Evolutionary conservation across 2,329 filamentous ascomycete species (phyloP), one percentile per base, ranked within the genome.

Genomic region (Daldinia eschscholtzii): DNA sequence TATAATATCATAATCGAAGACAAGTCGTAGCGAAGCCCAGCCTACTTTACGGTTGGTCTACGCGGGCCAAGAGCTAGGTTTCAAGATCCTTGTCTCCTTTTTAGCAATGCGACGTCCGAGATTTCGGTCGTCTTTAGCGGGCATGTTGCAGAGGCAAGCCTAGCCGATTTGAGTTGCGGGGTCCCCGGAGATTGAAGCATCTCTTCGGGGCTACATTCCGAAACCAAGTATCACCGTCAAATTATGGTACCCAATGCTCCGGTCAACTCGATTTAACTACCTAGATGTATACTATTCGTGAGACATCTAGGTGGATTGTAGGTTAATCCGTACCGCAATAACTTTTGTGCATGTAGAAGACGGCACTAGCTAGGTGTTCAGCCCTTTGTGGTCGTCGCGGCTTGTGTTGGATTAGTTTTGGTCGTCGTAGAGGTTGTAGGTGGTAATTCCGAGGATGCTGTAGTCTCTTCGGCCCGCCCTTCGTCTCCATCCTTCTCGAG

Each of bases 401-500:
- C 10, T 20, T 15, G 30, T 30, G 48, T 56, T n/a, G 58, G 20
- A 57, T 1, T 35, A 39, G 44, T 10, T 50, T 15, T 18, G 28
- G 46, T 52, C 13, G 57, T 39, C 5, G 66, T 57, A 9, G 57
- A 61, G 15, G 61, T 66, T 26, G 65, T 6, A 1, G 70, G 66
- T 39, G 68, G 64, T 2, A 66, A 20, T 53, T 70, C 64, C 50
- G 64, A 63, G 4, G 67, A 68, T 15, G 63, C 58, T 2, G 37
- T 42, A 10, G 69, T 61, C 55, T 35, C 65, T 30, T 65, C 53
- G 4, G 65, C 53, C 41, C 75, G 71, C 33, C 70, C 73, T 7
- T 26, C 56, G 0, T 78, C 72, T 10, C 76, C 76, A 42, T 78
- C 74, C 26, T 71, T 69, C 35, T 71, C 57, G 30, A 76, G 55